Evolutionary conservation across 345 rosid genomes (phyloP).

Genomic region (Murraya koenigii): DNA sequence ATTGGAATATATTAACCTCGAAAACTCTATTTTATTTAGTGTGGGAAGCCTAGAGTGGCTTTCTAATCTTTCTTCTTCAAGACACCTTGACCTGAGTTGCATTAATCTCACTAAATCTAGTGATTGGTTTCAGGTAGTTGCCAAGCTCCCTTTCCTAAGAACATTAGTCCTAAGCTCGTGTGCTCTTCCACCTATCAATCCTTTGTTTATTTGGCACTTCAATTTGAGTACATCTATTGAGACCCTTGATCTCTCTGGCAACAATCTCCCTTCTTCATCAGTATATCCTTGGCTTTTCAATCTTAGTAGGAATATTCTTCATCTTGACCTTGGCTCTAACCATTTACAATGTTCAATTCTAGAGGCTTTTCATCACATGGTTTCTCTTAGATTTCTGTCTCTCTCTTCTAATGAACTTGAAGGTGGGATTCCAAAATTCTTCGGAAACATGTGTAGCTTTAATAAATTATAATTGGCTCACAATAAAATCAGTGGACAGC

Average conservation of each 20-base stretch:
- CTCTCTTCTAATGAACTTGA: not conserved
- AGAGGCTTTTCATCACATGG: not conserved
- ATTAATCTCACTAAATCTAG: not conserved
- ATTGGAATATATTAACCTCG: no score
- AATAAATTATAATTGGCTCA: no score
- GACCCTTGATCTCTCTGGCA: not conserved
- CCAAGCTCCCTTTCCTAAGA: not conserved
- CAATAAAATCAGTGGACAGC: no score
- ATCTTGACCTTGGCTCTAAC: not conserved
- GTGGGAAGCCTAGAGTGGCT: slow-evolving; percentile 3
- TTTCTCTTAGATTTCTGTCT: not conserved
- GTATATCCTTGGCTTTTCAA: no score
- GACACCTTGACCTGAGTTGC: not conserved
- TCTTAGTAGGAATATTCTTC: not conserved
- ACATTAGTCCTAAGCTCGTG: no score
- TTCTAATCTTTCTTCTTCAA: slow-evolving; percentile 6
- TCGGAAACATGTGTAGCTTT: no score
- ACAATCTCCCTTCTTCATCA: not conserved
- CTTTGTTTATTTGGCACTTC: not conserved
- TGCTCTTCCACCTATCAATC: no score
- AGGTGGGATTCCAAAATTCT: no score
- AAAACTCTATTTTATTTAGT: no score
- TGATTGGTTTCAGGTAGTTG: slow-evolving; percentile 6
- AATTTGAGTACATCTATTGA: not conserved
- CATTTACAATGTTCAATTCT: not conserved